These are phyloP conservation scores for Trifolium repens DNA, from an alignment of 306 rosid species.

Conservation along the genomic window DNA sequence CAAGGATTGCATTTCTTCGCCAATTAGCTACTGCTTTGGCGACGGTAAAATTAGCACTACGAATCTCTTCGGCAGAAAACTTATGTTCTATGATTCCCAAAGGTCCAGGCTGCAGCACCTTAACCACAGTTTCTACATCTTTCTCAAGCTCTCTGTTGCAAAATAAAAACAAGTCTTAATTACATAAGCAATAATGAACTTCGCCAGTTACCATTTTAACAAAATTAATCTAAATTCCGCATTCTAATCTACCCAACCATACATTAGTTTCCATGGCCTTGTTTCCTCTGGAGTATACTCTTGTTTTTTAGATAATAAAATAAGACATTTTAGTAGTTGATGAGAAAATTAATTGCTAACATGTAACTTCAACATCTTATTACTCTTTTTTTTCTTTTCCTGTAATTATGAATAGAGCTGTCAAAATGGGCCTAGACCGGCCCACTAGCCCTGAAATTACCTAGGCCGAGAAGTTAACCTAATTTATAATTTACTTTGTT, in stretches of 20 bases:
- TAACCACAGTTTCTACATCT: slow-evolving; percentile 86
- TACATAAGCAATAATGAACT: slow-evolving; percentile 14
- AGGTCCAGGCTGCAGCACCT: slow-evolving; percentile 94
- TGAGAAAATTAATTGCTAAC: not conserved
- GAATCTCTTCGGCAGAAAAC: slow-evolving; percentile 76
- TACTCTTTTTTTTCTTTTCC: not conserved
- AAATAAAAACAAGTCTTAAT: slow-evolving; percentile 12
- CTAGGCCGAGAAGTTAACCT: too few relatives aligned
- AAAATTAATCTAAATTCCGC: slow-evolving; percentile 6
- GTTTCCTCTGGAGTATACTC: not conserved
- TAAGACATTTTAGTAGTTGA: not conserved
- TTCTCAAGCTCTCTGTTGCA: slow-evolving; percentile 71
- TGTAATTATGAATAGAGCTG: not conserved
- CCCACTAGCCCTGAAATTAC: too few relatives aligned
- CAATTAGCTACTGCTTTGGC: slow-evolving; percentile 73
- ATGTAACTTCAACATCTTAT: not conserved
- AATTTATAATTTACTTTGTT: too few relatives aligned
- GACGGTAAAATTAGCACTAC: slow-evolving; percentile 64
- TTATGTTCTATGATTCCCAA: slow-evolving; percentile 86
- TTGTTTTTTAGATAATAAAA: not conserved
- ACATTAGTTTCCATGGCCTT: not conserved
- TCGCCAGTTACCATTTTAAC: not conserved
- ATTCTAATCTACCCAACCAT: not conserved
- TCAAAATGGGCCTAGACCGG: too few relatives aligned
- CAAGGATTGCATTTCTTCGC: slow-evolving; percentile 60